Percentiles rank a stretch among this genome's conserved stretches.
Evolutionary conservation across 1,139 yeast species (phyloP).

Genomic region (Lodderomyces jiufengensis): DNA sequence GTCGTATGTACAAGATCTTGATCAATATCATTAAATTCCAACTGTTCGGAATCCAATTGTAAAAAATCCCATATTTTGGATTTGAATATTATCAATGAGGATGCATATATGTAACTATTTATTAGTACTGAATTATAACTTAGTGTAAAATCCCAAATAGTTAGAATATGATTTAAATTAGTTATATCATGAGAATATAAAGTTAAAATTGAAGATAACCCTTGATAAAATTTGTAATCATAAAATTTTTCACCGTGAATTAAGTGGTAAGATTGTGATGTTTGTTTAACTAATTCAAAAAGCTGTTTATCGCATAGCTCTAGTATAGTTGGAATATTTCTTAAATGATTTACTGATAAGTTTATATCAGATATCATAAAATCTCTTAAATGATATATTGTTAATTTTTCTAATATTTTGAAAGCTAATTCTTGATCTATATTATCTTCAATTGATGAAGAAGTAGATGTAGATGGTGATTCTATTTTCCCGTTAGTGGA

Average conservation of each 20-base stretch:
- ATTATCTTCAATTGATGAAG: constrained; percentile 10
- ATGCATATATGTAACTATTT: constrained; percentile 53
- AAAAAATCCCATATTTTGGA: constrained; percentile 33
- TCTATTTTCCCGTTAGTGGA: too few relatives aligned
- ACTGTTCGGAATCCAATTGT: constrained; percentile 13
- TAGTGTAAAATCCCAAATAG: constrained; percentile 62
- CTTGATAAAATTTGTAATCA: constrained; percentile 51
- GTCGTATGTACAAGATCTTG: constrained; percentile 44
- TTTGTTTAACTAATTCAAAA: constrained; percentile 44
- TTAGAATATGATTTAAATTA: constrained; percentile 45
- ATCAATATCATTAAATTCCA: constrained; percentile 25
- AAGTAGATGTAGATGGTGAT: constrained; percentile 1
- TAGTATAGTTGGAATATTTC: constrained; percentile 61
- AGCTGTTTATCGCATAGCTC: constrained; percentile 47
- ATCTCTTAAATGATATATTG: constrained; percentile 70
- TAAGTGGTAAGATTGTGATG: constrained; percentile 27
- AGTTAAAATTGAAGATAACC: constrained; percentile 74
- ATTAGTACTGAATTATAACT: constrained; percentile 43
- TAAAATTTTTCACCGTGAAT: constrained; percentile 27
- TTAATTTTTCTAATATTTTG: constrained; percentile 51
- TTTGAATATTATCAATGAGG: constrained; percentile 45
- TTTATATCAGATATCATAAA: constrained; percentile 74
- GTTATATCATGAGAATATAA: constrained; percentile 71
- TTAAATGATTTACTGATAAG: constrained; percentile 62
- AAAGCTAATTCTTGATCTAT: constrained; percentile 40